A percentile compares a stretch with the other conserved stretches of the same genome.
Evolutionary conservation across 2,329 filamentous ascomycete genomes (phyloP).

Genomic region (Magnaporthiopsis incrustans): DNA sequence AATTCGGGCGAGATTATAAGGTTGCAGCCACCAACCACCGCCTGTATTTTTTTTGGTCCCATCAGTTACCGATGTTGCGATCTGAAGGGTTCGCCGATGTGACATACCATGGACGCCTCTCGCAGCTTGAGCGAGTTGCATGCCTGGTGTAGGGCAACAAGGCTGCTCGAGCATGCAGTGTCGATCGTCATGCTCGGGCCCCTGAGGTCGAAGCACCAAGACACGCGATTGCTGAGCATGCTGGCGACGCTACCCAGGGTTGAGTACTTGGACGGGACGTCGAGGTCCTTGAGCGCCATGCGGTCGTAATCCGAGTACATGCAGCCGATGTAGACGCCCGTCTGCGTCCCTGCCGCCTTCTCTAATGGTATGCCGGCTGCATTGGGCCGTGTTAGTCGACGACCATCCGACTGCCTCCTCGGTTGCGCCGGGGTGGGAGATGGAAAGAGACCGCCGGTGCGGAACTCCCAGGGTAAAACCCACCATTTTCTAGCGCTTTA

Average conservation of each 20-base stretch:
- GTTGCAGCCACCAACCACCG: conserved; percentile 18
- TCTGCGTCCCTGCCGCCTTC: conserved; percentile 1
- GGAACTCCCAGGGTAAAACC: background rate
- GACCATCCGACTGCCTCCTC: background rate
- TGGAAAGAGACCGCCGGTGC: background rate
- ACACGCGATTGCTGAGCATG: conserved; percentile 26
- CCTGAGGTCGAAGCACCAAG: conserved; percentile 27
- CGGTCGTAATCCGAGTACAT: conserved; percentile 19
- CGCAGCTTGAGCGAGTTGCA: conserved; percentile 14
- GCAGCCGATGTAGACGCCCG: conserved; percentile 15
- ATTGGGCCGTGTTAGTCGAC: background rate
- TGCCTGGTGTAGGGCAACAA: conserved; percentile 26
- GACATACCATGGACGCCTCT: conserved; percentile 13
- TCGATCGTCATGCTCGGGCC: conserved; percentile 28
- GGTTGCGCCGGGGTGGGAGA: background rate
- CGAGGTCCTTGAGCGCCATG: conserved; percentile 15
- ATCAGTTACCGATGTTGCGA: background rate
- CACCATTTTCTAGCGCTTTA: conserved; percentile 52
- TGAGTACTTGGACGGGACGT: conserved; percentile 16
- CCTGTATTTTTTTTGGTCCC: conserved; percentile 9
- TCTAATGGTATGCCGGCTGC: conserved; percentile 4
- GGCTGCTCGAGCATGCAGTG: conserved; percentile 28
- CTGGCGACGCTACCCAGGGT: conserved; percentile 21
- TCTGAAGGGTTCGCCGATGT: background rate
- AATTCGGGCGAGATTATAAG: conserved; percentile 14